These are phyloP conservation scores for Fusarium cyanostomum DNA, from an alignment of 2,329 filamentous ascomycete species.

Conservation along the genomic window DNA sequence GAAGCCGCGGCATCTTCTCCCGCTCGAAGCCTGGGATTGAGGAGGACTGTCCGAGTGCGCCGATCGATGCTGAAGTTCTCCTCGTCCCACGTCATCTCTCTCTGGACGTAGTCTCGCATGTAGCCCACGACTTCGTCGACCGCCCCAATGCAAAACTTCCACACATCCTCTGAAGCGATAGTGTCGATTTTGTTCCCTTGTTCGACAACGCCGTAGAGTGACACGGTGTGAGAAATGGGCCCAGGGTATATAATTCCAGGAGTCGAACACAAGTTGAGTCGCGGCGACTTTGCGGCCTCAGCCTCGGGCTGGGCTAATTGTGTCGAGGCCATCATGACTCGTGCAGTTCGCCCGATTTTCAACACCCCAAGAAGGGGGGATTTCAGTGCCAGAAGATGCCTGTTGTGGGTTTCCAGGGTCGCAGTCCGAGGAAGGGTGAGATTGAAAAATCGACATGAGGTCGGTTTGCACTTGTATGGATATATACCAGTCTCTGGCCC, in stretches of 20 bases:
- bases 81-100: slow-evolving; percentile 27
- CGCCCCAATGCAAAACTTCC: slow-evolving; percentile 30
- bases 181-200: slow-evolving; percentile 35
- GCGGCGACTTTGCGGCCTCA: slow-evolving; percentile 10
- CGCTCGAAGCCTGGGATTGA: slow-evolving; percentile 35
- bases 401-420: not conserved
- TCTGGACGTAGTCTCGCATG: slow-evolving; percentile 21
- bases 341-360: not conserved
- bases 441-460: not conserved
- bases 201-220: slow-evolving; percentile 29
- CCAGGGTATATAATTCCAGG: slow-evolving; percentile 7
- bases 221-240: slow-evolving; percentile 10
- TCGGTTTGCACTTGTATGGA: slow-evolving; percentile 22
- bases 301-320: slow-evolving; percentile 23
- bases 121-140: slow-evolving; percentile 34
- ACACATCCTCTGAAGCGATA: slow-evolving; percentile 8
- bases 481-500: slow-evolving; percentile 14
- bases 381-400: slow-evolving; percentile 4
- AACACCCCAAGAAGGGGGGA: not conserved
- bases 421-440: slow-evolving; percentile 7
- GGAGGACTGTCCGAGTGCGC: slow-evolving; percentile 26
- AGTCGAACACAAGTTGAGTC: slow-evolving; percentile 7
- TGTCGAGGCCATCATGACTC: slow-evolving; percentile 24
- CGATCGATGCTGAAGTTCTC: slow-evolving; percentile 16
- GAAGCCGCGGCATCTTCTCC: slow-evolving; percentile 17